Percentiles rank a stretch among this genome's conserved stretches.
Evolutionary conservation across 2,329 filamentous ascomycete species (phyloP).

Genomic region (Colletotrichum sp.): DNA sequence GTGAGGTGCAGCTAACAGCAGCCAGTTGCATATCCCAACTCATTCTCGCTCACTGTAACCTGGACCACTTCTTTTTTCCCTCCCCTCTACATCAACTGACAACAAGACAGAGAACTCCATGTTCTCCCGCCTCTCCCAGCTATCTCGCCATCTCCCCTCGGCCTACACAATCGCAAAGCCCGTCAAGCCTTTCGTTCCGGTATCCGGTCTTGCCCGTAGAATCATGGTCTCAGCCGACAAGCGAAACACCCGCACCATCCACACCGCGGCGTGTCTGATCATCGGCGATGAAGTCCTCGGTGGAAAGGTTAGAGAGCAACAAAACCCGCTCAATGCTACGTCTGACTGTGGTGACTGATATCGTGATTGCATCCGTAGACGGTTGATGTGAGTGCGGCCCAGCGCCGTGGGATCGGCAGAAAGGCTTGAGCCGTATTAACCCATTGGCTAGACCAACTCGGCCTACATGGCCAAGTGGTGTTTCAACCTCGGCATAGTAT

Average conservation of each 20-base stretch:
- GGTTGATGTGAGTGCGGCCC: constrained; percentile 40
- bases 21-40: neutral
- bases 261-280: constrained; percentile 90
- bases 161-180: constrained; percentile 26
- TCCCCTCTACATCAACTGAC: neutral
- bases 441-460: constrained; percentile 61
- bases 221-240: constrained; percentile 57
- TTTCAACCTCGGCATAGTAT: constrained; percentile 65
- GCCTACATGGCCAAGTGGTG: constrained; percentile 70
- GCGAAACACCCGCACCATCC: constrained; percentile 71
- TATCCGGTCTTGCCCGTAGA: constrained; percentile 29
- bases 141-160: constrained; percentile 69
- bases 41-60: neutral
- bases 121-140: constrained; percentile 77
- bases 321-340: neutral
- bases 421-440: constrained; percentile 13
- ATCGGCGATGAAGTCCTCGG: constrained; percentile 98
- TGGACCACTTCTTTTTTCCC: neutral
- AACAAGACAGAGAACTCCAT: constrained; percentile 51
- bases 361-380: constrained; percentile 27
- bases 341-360: neutral
- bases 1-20: neutral
- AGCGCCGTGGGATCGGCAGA: neutral
- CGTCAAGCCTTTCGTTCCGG: constrained; percentile 25
- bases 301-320: constrained; percentile 72